Evolutionary conservation across 345 rosid species (phyloP).

Genomic region (Populus alba): DNA sequence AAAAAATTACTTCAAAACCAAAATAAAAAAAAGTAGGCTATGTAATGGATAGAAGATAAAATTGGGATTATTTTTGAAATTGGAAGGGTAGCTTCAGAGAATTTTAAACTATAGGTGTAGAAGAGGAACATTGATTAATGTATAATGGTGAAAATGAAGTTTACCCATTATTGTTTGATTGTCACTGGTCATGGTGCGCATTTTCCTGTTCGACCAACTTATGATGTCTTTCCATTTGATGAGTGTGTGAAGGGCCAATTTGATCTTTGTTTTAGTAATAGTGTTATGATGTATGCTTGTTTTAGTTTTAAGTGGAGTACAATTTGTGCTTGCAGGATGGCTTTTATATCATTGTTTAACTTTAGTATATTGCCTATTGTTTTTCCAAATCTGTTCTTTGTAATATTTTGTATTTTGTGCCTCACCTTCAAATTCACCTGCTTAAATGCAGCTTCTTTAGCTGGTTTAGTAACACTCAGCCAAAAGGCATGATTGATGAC

Average conservation of each 20-base stretch:
- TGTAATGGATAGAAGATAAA: too few relatives aligned
- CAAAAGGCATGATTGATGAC: slow-evolving; percentile 56
- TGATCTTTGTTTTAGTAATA: neutral
- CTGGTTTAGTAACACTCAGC: slow-evolving; percentile 69
- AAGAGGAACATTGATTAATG: too few relatives aligned
- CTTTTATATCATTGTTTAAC: neutral
- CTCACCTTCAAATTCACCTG: neutral
- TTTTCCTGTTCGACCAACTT: neutral
- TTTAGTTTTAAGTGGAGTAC: neutral
- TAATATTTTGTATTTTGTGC: neutral
- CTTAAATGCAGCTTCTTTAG: slow-evolving; percentile 66
- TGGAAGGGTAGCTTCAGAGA: too few relatives aligned
- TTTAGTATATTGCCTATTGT: neutral
- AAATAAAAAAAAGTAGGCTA: too few relatives aligned
- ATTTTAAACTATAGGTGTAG: too few relatives aligned
- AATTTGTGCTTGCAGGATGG: neutral
- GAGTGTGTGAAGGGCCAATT: neutral
- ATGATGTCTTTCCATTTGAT: neutral
- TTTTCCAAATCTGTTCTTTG: neutral
- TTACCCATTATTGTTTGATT: neutral
- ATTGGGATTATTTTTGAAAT: too few relatives aligned
- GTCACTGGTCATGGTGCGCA: neutral
- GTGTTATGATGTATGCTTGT: neutral
- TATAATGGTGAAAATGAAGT: too few relatives aligned
- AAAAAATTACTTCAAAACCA: too few relatives aligned